Conservation (phyloP, 139 green algal genomes). For the Edaphochlamys debaryana region DNA sequence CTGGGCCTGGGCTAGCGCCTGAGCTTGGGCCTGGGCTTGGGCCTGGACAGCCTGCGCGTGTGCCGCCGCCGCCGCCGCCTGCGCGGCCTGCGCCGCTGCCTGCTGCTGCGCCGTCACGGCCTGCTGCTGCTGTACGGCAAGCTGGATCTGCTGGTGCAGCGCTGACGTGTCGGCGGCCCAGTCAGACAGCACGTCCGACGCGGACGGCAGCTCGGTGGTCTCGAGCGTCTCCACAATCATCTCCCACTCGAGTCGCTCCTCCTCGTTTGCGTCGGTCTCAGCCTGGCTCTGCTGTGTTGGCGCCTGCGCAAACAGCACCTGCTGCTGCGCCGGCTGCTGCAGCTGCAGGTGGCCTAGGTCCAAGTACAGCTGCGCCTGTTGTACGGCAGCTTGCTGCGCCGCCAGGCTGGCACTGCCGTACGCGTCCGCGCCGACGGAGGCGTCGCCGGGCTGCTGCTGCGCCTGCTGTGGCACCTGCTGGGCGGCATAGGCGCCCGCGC, state of each 20-base stretch:
- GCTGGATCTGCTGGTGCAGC: neutral
- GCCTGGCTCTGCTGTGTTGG: neutral
- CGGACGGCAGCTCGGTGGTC: neutral
- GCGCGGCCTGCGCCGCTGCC: neutral
- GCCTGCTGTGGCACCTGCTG: too few species aligned
- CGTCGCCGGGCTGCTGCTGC: too few species aligned
- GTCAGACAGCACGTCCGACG: neutral
- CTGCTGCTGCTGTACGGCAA: neutral
- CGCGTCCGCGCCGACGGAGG: too few species aligned
- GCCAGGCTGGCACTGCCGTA: too few species aligned
- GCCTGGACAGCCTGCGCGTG: too few species aligned
- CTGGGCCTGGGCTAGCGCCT: too few species aligned
- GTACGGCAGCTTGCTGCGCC: too few species aligned
- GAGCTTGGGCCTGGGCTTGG: too few species aligned
- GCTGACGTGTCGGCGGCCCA: neutral
- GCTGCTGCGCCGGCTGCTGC: neutral
- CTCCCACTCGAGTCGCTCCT: conserved; percentile 24
- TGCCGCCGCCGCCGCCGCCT: too few species aligned
- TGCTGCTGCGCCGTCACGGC: neutral
- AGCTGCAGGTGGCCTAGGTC: too few species aligned
- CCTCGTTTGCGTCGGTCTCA: neutral
- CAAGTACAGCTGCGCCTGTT: too few species aligned
- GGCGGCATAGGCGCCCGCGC: too few species aligned
- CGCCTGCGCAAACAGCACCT: neutral
- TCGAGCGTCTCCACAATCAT: conserved; percentile 24